A percentile compares a stretch with the other conserved stretches of the same genome.
Conservation (phyloP, 345 rosid genomes). For the Lenwebbia sp. region DNA sequence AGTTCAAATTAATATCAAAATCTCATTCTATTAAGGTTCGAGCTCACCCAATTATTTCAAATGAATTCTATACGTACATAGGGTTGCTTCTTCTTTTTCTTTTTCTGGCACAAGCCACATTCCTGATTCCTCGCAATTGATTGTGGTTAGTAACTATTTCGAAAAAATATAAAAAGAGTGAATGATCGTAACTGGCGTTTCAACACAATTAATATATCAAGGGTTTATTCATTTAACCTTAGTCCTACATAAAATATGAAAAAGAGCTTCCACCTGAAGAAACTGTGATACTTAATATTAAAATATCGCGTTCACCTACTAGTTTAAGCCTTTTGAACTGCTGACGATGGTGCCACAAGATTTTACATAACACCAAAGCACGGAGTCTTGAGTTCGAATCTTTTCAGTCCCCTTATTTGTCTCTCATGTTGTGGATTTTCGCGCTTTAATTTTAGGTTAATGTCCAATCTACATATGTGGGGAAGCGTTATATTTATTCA, state of each 20-base stretch:
- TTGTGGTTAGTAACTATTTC: not conserved
- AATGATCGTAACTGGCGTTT: not conserved
- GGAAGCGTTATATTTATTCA: not conserved
- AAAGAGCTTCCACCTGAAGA: not conserved
- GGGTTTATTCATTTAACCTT: not conserved
- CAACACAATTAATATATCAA: not conserved
- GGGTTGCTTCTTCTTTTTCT: not conserved
- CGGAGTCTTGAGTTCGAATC: not conserved
- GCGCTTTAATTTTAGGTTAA: not conserved
- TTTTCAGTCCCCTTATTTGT: not conserved
- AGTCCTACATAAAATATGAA: not conserved
- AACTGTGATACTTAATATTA: too few relatives aligned
- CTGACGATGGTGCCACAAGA: not conserved
- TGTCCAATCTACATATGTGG: not conserved
- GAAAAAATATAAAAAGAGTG: not conserved
- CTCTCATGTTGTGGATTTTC: not conserved
- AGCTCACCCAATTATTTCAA: not conserved
- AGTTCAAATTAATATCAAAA: not conserved
- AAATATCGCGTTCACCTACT: not conserved
- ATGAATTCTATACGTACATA: not conserved
- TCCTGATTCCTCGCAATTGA: not conserved
- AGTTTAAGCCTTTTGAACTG: not conserved
- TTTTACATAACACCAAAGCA: not conserved
- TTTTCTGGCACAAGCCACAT: not conserved
- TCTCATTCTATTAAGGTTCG: not conserved